Percentiles rank a stretch among this genome's conserved stretches.
Evolutionary conservation across 345 rosid species (phyloP).

Genomic region (Acer campestre): DNA sequence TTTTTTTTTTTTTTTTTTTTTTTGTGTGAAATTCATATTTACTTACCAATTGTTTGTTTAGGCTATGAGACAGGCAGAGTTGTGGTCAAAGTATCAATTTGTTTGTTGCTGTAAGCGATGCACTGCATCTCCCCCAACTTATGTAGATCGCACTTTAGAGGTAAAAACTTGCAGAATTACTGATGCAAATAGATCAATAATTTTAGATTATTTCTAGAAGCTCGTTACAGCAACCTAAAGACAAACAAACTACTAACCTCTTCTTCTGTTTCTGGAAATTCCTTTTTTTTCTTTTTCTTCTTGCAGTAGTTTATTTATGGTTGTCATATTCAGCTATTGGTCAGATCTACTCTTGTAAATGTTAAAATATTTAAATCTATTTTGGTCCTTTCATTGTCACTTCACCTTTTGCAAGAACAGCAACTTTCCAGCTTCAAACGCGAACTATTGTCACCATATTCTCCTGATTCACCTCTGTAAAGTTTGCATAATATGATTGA

Average conservation of each 20-base stretch:
- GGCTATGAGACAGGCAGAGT: conserved; percentile 66
- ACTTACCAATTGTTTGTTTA: conserved; percentile 19
- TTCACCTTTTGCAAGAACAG: background rate
- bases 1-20: background rate
- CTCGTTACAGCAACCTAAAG: too few species aligned
- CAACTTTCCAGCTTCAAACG: background rate
- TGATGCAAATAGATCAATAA: background rate
- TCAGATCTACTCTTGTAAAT: too few species aligned
- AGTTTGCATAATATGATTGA: background rate
- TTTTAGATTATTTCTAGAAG: background rate
- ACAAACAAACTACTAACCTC: too few species aligned
- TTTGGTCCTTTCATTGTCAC: background rate
- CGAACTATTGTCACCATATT: background rate
- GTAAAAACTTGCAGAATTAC: conserved; percentile 28
- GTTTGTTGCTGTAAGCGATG: conserved; percentile 69
- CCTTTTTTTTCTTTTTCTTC: too few species aligned
- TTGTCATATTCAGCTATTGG: too few species aligned
- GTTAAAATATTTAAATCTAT: background rate
- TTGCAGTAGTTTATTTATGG: too few species aligned
- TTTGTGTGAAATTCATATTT: background rate
- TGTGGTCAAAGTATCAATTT: conserved; percentile 73
- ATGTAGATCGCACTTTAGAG: conserved; percentile 67
- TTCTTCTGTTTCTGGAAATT: too few species aligned
- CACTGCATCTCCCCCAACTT: conserved; percentile 44
- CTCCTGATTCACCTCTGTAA: background rate